A percentile compares a stretch with the other conserved stretches of the same genome.
These are phyloP conservation scores for Bacidia rubella DNA, from an alignment of 495 filamentous ascomycete genomes.

Conservation along the genomic window DNA sequence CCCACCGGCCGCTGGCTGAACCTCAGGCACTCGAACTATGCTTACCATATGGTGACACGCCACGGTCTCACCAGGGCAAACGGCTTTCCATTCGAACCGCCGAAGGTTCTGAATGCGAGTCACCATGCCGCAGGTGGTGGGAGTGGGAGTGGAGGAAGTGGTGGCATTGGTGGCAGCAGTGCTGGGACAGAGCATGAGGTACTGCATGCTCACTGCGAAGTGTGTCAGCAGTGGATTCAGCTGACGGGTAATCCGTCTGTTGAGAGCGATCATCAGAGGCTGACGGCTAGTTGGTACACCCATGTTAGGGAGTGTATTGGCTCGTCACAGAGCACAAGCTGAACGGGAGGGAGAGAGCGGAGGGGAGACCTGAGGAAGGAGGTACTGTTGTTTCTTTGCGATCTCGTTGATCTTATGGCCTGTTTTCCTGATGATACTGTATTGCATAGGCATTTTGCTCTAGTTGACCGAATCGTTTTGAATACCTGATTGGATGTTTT, in stretches of 20 bases:
- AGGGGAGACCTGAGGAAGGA: too few relatives aligned
- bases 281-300: not conserved
- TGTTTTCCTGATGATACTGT: too few relatives aligned
- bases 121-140: not conserved
- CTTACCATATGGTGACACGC: constrained; percentile 11
- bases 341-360: not conserved
- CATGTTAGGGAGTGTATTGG: not conserved
- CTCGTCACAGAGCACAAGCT: not conserved
- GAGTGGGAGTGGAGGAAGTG: not conserved
- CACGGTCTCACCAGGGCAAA: constrained; percentile 18
- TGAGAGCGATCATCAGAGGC: not conserved
- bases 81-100: not conserved
- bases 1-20: not conserved
- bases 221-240: not conserved
- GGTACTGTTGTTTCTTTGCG: too few relatives aligned
- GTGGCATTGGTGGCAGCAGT: not conserved
- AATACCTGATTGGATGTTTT: too few relatives aligned
- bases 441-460: too few relatives aligned
- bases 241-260: not conserved
- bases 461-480: too few relatives aligned
- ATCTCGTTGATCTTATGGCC: too few relatives aligned
- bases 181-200: not conserved
- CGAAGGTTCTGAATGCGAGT: not conserved
- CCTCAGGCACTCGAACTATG: not conserved
- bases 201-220: not conserved